phyloP scores from a whole-genome alignment of 495 filamentous ascomycete species.

The Cenococcum geophilum region DNA sequence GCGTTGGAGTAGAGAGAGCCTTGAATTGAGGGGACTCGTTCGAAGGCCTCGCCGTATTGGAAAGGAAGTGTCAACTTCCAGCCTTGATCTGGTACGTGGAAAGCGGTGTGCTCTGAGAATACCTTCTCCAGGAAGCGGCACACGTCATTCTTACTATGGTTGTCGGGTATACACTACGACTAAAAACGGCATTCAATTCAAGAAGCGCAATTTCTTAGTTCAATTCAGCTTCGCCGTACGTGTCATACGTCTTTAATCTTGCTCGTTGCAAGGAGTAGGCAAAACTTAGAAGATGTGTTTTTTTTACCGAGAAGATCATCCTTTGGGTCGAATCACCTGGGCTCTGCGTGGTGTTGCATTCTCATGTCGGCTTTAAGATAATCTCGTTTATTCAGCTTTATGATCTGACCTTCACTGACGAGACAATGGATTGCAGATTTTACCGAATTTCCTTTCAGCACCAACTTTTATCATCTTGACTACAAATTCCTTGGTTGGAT shows the following conservation, averaged over 20 bases:
- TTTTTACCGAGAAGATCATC: too few species aligned
- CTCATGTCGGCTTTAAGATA: not conserved
- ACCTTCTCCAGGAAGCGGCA: too few species aligned
- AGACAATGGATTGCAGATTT: constrained; percentile 6
- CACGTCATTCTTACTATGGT: too few species aligned
- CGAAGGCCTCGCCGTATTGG: not conserved
- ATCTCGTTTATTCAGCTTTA: constrained; percentile 4
- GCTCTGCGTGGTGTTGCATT: not conserved
- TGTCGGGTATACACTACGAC: too few species aligned
- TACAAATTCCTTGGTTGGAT: not conserved
- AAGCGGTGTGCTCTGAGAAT: not conserved
- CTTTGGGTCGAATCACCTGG: too few species aligned
- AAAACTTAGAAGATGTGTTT: too few species aligned
- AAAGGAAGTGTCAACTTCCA: not conserved
- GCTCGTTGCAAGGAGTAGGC: too few species aligned
- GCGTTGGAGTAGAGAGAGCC: not conserved
- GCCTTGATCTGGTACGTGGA: not conserved
- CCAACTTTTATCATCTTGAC: not conserved
- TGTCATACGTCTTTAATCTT: too few species aligned
- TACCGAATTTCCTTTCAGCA: not conserved
- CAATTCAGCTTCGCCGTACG: too few species aligned
- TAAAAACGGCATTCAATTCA: too few species aligned
- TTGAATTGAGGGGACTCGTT: not conserved
- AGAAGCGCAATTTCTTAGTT: too few species aligned
- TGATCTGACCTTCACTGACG: not conserved